A percentile compares a stretch with the other conserved stretches of the same genome.
These are phyloP conservation scores for Chiua virens DNA, from an alignment of 768 basidiomycete genomes.

Conservation along the genomic window DNA sequence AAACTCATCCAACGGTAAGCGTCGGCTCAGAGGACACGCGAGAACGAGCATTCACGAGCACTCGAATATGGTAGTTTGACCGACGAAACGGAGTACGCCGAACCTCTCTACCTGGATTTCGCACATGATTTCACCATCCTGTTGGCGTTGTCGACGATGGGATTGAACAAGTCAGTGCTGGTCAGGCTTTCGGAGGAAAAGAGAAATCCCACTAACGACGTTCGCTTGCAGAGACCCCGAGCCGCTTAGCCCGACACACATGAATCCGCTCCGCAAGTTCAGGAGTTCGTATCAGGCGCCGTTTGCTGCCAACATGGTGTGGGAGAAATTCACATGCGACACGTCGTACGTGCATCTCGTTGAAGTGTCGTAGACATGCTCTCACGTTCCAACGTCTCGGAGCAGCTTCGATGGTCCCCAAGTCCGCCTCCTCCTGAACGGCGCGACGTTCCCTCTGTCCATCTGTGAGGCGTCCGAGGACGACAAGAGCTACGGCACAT, in stretches of 20 bases:
- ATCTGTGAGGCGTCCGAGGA: slow-evolving; percentile 27
- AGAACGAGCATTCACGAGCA: not conserved
- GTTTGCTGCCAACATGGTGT: slow-evolving; percentile 43
- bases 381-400: no score
- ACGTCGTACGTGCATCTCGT: slow-evolving; percentile 26
- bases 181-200: no score
- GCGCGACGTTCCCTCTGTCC: slow-evolving; percentile 35
- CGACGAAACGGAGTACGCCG: slow-evolving; percentile 29
- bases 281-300: slow-evolving; percentile 38
- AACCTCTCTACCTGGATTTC: slow-evolving; percentile 41
- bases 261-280: slow-evolving; percentile 34
- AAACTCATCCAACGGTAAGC: slow-evolving; percentile 39
- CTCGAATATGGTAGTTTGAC: slow-evolving; percentile 27
- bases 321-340: slow-evolving; percentile 42
- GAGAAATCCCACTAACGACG: not conserved
- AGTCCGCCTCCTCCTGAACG: slow-evolving; percentile 39
- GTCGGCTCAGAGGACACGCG: not conserved
- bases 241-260: slow-evolving; percentile 28
- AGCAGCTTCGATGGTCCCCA: slow-evolving; percentile 29
- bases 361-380: no score
- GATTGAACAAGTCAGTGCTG: slow-evolving; percentile 34
- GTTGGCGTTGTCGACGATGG: slow-evolving; percentile 37
- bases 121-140: slow-evolving; percentile 41
- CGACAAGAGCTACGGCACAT: slow-evolving; percentile 34
- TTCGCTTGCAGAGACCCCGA: slow-evolving; percentile 27